Evolutionary conservation across 2,329 filamentous ascomycete genomes (phyloP).

Genomic region (Colletotrichum caudatum): DNA sequence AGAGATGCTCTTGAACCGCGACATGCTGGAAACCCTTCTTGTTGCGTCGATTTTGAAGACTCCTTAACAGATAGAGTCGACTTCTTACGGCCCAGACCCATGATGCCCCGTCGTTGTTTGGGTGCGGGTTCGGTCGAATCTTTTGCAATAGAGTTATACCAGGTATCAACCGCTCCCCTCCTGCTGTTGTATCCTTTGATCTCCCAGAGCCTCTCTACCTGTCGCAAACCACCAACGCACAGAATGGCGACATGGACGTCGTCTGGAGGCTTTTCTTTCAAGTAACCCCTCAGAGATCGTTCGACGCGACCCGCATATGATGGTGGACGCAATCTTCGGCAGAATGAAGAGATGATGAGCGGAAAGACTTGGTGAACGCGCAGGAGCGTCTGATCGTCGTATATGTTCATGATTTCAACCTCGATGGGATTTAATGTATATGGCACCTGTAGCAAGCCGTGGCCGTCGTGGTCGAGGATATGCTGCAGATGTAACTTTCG

Average conservation of each 20-base stretch:
- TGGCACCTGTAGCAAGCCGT: conserved; percentile 63
- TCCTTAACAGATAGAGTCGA: conserved; percentile 56
- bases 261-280: conserved; percentile 71
- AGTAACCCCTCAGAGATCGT: conserved; percentile 71
- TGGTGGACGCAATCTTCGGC: conserved; percentile 70
- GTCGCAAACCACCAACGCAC: conserved; percentile 70
- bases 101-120: conserved; percentile 65
- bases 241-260: conserved; percentile 72
- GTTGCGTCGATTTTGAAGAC: conserved; percentile 42
- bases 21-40: conserved; percentile 29
- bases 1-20: conserved; percentile 26
- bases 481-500: conserved; percentile 69
- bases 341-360: conserved; percentile 73
- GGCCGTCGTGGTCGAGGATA: conserved; percentile 63
- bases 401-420: conserved; percentile 71
- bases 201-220: conserved; percentile 74
- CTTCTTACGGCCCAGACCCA: conserved; percentile 70
- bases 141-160: conserved; percentile 66
- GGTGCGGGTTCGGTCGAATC: conserved; percentile 55
- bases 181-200: conserved; percentile 74
- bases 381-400: conserved; percentile 72
- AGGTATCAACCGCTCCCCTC: conserved; percentile 69
- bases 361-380: conserved; percentile 75
- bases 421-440: conserved; percentile 75
- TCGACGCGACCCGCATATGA: conserved; percentile 74